A percentile compares a stretch with the other conserved stretches of the same genome.
phyloP scores from a whole-genome alignment of 345 rosid genomes.

The Lumnitzera littorea region DNA sequence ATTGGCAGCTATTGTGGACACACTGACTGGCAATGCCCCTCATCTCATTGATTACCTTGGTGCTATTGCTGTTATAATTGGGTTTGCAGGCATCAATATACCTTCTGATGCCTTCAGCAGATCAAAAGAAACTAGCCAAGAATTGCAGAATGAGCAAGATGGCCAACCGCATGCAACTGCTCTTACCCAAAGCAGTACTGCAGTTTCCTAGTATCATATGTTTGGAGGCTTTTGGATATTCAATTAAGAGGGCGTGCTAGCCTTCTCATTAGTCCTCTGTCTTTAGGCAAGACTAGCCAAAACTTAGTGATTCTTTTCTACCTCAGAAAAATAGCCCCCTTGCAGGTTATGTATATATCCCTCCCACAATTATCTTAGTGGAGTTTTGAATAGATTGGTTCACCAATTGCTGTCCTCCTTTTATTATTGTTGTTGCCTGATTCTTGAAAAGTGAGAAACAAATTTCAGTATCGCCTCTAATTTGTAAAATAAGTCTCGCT shows the following conservation, averaged over 20 bases:
- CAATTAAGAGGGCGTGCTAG: background rate
- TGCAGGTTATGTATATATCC: no score
- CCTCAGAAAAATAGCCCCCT: no score
- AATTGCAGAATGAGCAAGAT: conserved; percentile 28
- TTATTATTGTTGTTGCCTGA: no score
- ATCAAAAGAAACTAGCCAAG: conserved; percentile 34
- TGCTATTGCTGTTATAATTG: conserved; percentile 79
- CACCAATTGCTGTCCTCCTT: no score
- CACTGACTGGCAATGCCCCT: conserved; percentile 64
- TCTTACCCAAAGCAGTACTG: conserved; percentile 5
- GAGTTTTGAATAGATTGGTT: no score
- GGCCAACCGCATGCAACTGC: conserved; percentile 8
- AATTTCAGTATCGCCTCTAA: no score
- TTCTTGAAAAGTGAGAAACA: no score
- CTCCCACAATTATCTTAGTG: no score
- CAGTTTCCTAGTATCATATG: conserved; percentile 13
- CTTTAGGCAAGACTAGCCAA: no score
- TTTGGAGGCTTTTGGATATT: background rate
- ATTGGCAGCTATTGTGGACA: conserved; percentile 80
- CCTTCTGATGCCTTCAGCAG: conserved; percentile 44
- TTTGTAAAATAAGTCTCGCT: no score
- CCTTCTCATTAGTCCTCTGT: no score
- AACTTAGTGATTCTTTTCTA: no score
- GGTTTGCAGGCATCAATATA: conserved; percentile 82
- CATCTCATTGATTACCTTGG: conserved; percentile 67